phyloP scores from a whole-genome alignment of 202 grass and related monocot genomes.

The Elaeis oleifera region DNA sequence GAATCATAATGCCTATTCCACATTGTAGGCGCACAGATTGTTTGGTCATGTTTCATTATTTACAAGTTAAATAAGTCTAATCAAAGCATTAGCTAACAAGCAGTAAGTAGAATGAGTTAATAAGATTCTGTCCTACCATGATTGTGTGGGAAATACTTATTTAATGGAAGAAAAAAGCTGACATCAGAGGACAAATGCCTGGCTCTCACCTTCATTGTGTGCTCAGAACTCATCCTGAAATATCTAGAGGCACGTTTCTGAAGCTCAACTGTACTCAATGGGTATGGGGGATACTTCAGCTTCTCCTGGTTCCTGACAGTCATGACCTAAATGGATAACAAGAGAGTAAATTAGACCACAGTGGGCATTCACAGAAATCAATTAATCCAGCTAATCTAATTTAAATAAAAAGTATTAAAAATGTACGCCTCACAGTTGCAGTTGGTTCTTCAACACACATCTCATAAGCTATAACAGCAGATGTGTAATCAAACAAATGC shows the following conservation, averaged over 20 bases:
- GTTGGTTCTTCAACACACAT: constrained; percentile 91
- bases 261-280: constrained; percentile 90
- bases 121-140: too few relatives aligned
- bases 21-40: too few relatives aligned
- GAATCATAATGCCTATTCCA: too few relatives aligned
- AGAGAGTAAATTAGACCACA: constrained; percentile 1
- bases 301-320: constrained; percentile 91
- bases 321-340: constrained; percentile 44
- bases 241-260: constrained; percentile 97
- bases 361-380: constrained; percentile 13
- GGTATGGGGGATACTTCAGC: constrained; percentile 89
- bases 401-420: constrained; percentile 7
- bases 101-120: too few relatives aligned
- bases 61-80: too few relatives aligned
- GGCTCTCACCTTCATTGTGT: constrained; percentile 73
- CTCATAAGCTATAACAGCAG: constrained; percentile 74
- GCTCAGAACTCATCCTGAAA: constrained; percentile 95
- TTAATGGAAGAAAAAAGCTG: too few relatives aligned
- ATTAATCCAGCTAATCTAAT: constrained; percentile 15
- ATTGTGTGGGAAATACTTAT: too few relatives aligned
- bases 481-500: constrained; percentile 83
- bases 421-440: constrained; percentile 55
- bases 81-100: too few relatives aligned
- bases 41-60: too few relatives aligned
- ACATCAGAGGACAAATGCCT: too few relatives aligned